These are phyloP conservation scores for Melaleuca alternifolia DNA, from an alignment of 345 rosid genomes.

Conservation along the genomic window DNA sequence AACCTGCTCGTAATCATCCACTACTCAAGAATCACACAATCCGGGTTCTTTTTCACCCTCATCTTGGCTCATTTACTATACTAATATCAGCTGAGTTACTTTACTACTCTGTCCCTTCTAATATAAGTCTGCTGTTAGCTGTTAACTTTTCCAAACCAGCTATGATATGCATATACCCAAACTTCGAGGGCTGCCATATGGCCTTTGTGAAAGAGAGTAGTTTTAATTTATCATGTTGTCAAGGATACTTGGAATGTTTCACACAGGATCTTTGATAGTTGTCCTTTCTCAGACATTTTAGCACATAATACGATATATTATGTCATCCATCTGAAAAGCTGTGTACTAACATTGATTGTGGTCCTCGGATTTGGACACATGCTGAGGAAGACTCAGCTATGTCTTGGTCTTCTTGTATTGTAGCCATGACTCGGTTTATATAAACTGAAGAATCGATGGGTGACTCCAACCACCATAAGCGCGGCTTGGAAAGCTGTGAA, in stretches of 20 bases:
- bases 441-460: background rate
- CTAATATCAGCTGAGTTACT: background rate
- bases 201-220: background rate
- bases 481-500: background rate
- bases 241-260: background rate
- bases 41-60: background rate
- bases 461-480: no score
- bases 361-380: no score
- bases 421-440: background rate
- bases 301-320: no score
- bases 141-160: no score
- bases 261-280: background rate
- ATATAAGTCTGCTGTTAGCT: no score
- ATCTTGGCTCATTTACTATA: background rate
- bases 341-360: background rate
- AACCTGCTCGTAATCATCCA: constrained; percentile 16
- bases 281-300: background rate
- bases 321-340: no score
- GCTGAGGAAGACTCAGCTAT: no score
- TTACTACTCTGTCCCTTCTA: no score
- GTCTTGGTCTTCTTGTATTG: background rate
- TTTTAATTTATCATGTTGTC: background rate
- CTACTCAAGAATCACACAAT: background rate
- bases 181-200: no score
- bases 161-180: no score